Percentiles rank a stretch among this genome's conserved stretches.
Evolutionary conservation across 345 rosid species (phyloP).

Genomic region (Psidium friedrichsthalianum): DNA sequence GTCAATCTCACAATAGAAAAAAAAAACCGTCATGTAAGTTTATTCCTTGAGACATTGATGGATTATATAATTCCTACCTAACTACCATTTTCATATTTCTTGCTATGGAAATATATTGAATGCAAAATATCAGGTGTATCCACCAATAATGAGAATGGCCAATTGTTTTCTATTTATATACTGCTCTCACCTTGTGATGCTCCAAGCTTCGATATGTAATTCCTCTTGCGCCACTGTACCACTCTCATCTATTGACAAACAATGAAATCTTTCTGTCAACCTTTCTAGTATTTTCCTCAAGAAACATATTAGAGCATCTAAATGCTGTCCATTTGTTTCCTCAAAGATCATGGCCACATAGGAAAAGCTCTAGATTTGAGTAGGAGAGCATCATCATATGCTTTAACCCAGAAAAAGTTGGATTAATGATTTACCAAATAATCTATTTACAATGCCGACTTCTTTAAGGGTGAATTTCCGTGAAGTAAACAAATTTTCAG

Average conservation of each 20-base stretch:
- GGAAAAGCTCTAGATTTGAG: neutral
- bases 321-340: neutral
- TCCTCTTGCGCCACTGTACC: neutral
- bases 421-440: neutral
- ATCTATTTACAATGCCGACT: neutral
- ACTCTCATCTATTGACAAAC: neutral
- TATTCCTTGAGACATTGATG: no score
- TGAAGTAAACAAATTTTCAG: neutral
- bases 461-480: neutral
- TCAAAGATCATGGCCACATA: neutral
- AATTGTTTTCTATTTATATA: neutral
- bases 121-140: neutral
- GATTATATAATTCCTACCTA: no score
- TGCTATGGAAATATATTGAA: neutral
- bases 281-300: neutral
- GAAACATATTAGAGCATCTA: neutral
- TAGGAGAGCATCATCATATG: neutral
- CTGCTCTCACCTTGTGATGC: neutral
- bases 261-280: neutral
- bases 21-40: no score
- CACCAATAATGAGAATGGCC: neutral
- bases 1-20: no score
- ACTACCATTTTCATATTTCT: neutral
- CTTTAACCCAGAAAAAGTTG: neutral
- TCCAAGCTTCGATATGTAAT: neutral